These are phyloP conservation scores for Dionaea muscipula DNA, from an alignment of 179 eudicot species.

Conservation along the genomic window DNA sequence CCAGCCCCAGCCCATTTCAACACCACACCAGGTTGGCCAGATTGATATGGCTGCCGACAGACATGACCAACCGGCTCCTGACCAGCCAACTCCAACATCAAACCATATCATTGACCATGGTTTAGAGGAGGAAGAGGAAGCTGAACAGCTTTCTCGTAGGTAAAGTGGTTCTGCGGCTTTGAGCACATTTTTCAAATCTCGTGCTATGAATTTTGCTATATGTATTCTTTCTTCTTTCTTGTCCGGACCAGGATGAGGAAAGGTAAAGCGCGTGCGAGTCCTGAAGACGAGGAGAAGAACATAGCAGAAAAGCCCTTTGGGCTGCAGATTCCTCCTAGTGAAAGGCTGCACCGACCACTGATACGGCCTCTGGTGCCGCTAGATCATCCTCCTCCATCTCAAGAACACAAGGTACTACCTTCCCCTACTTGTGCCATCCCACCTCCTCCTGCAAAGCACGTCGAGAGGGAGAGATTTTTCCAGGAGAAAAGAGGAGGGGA, in stretches of 20 bases:
- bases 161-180: constrained; percentile 7
- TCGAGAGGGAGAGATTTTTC: constrained; percentile 80
- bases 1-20: constrained; percentile 14
- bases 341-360: constrained; percentile 52
- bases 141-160: constrained; percentile 88
- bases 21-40: constrained; percentile 13
- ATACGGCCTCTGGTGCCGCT: constrained; percentile 61
- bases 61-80: constrained; percentile 32
- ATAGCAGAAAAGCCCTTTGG: constrained; percentile 32
- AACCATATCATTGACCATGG: constrained; percentile 32
- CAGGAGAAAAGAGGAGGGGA: constrained; percentile 66
- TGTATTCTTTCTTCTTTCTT: not conserved
- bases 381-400: constrained; percentile 33
- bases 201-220: too few species aligned
- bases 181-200: not conserved
- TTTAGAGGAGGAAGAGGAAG: constrained; percentile 65
- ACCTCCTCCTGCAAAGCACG: constrained; percentile 88
- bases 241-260: constrained; percentile 45
- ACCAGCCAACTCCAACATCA: constrained; percentile 28
- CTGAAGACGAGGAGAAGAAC: constrained; percentile 60
- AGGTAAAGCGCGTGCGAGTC: constrained; percentile 73
- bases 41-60: constrained; percentile 23
- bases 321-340: constrained; percentile 30
- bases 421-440: constrained; percentile 41
- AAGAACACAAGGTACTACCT: constrained; percentile 20